A percentile compares a stretch with the other conserved stretches of the same genome.
These are phyloP conservation scores for Aspergillus pseudoglaucus DNA, from an alignment of 2,329 filamentous ascomycete species.

Conservation along the genomic window DNA sequence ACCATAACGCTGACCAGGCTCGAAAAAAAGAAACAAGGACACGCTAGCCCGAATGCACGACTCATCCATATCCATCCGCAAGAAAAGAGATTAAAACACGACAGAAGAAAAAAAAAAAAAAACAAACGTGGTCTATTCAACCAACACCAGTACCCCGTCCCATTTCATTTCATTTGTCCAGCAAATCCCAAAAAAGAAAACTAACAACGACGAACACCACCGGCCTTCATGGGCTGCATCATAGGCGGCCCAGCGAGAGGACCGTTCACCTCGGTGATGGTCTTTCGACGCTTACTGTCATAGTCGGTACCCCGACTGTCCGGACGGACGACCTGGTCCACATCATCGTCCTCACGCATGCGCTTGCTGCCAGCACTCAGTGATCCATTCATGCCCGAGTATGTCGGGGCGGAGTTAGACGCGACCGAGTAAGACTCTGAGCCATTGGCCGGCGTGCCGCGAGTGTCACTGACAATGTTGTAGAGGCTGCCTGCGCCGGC, in stretches of 20 bases:
- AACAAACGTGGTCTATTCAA: conserved; percentile 2
- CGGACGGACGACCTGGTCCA: conserved; percentile 60
- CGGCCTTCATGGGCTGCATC: conserved; percentile 41
- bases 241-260: conserved; percentile 35
- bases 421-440: conserved; percentile 67
- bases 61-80: conserved; percentile 4
- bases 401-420: conserved; percentile 52
- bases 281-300: conserved; percentile 71
- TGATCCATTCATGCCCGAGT: conserved; percentile 61
- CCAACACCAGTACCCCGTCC: not conserved
- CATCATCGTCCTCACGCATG: conserved; percentile 58
- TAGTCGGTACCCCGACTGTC: conserved; percentile 55
- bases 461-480: conserved; percentile 79
- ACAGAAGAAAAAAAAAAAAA: not conserved
- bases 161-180: too few species aligned
- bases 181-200: not conserved
- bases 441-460: conserved; percentile 58
- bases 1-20: conserved; percentile 12
- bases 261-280: conserved; percentile 56
- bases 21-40: too few species aligned
- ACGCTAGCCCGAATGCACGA: too few species aligned
- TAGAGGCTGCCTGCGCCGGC: conserved; percentile 72
- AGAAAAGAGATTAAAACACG: not conserved
- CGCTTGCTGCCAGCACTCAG: conserved; percentile 51
- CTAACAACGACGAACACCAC: conserved; percentile 34